Evolutionary conservation across 345 rosid genomes (phyloP).

Genomic region (Mallotus nudiflorus): DNA sequence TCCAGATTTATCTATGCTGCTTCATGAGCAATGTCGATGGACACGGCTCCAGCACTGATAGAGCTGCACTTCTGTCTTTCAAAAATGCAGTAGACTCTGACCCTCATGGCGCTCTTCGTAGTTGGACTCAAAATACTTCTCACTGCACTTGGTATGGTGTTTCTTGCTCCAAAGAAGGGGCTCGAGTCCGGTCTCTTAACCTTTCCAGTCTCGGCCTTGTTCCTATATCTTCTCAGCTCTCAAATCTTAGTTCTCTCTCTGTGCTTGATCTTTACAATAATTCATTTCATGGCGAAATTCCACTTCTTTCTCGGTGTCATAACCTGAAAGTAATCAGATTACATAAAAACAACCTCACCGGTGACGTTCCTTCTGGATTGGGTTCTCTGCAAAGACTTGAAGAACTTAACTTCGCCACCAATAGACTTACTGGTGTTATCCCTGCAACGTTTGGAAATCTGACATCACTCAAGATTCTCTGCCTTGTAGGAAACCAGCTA

Average conservation of each 20-base stretch:
- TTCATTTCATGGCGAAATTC: conserved; percentile 19
- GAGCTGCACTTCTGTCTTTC: conserved; percentile 26
- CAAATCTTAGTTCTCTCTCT: conserved; percentile 23
- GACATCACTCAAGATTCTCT: conserved; percentile 15
- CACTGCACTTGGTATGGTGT: conserved; percentile 28
- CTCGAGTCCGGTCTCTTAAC: not conserved
- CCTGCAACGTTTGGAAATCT: conserved; percentile 24
- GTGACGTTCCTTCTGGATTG: not conserved
- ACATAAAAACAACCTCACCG: not conserved
- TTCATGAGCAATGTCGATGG: not conserved
- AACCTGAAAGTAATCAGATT: not conserved
- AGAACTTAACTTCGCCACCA: conserved; percentile 6
- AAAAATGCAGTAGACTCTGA: conserved; percentile 18
- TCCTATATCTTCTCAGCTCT: conserved; percentile 7
- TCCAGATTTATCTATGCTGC: not conserved
- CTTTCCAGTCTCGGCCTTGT: not conserved
- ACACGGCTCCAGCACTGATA: conserved; percentile 18
- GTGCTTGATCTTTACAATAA: conserved; percentile 11
- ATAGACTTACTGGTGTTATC: conserved; percentile 21
- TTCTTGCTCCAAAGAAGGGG: conserved; percentile 1
- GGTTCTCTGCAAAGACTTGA: conserved; percentile 9
- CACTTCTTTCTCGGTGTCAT: conserved; percentile 1
- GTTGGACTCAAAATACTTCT: conserved; percentile 24
- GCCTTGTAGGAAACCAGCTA: conserved; percentile 7
- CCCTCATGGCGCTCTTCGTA: conserved; percentile 24